Percentiles rank a stretch among this genome's conserved stretches.
phyloP scores from a whole-genome alignment of 768 basidiomycete genomes.

The Auricularia sp. region DNA sequence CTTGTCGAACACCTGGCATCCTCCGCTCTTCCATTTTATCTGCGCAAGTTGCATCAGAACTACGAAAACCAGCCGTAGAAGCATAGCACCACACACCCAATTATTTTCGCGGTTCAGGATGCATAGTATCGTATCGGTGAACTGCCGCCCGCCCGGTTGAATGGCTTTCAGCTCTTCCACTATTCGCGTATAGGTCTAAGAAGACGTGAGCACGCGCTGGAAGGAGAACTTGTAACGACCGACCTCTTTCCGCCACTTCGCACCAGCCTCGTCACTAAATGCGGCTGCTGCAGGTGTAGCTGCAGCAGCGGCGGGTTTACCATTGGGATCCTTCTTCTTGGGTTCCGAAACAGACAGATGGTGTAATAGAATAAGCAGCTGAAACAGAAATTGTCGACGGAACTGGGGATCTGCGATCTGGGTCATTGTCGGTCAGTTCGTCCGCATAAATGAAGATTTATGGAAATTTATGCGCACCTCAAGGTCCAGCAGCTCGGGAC shows the following conservation, averaged over 20 bases:
- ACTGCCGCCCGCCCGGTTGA: slow-evolving; percentile 63
- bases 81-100: slow-evolving; percentile 38
- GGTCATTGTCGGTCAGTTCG: slow-evolving; percentile 2
- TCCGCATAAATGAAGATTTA: slow-evolving; percentile 1
- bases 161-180: slow-evolving; percentile 56
- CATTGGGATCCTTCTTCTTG: slow-evolving; percentile 42
- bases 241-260: slow-evolving; percentile 61
- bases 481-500: slow-evolving; percentile 73
- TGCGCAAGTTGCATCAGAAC: slow-evolving; percentile 5
- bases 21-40: slow-evolving; percentile 75
- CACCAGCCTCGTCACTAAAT: too few relatives aligned
- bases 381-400: slow-evolving; percentile 86
- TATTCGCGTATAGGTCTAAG: slow-evolving; percentile 39
- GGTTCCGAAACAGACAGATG: slow-evolving; percentile 66
- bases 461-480: slow-evolving; percentile 43
- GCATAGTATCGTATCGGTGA: slow-evolving; percentile 59
- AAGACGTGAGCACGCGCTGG: background rate
- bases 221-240: background rate
- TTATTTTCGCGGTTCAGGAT: slow-evolving; percentile 79
- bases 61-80: background rate
- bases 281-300: slow-evolving; percentile 18
- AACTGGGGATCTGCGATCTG: slow-evolving; percentile 86
- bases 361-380: slow-evolving; percentile 53
- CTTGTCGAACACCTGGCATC: slow-evolving; percentile 71
- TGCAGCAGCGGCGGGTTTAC: slow-evolving; percentile 56